These are phyloP conservation scores for Garcileccinum viscosum DNA, from an alignment of 1,284 basidiomycete species.

Conservation along the genomic window DNA sequence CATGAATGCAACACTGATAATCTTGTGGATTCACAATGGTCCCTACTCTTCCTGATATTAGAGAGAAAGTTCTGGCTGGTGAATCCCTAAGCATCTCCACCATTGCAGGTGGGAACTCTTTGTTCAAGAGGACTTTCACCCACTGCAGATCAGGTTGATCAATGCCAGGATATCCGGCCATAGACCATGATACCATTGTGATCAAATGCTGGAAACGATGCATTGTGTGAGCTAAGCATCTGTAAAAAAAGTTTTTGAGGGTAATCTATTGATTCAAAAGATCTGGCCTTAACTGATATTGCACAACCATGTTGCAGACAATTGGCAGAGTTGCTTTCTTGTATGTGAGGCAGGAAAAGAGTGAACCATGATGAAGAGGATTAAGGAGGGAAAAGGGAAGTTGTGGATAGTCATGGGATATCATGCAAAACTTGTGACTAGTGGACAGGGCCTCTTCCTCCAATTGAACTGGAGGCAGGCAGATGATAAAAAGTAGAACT, in stretches of 20 bases:
- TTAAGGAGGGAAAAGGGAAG: slow-evolving; percentile 4
- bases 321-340: background rate
- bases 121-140: background rate
- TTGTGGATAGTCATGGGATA: slow-evolving; percentile 9
- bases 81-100: slow-evolving; percentile 15
- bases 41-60: background rate
- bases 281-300: slow-evolving; percentile 3
- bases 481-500: background rate
- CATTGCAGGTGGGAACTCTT: slow-evolving; percentile 11
- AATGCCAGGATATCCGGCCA: too few species aligned
- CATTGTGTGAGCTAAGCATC: slow-evolving; percentile 4
- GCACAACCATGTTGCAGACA: background rate
- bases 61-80: slow-evolving; percentile 4
- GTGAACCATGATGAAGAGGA: background rate
- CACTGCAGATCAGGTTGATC: too few species aligned
- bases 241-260: slow-evolving; percentile 8
- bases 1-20: background rate
- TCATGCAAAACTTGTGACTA: background rate
- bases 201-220: too few species aligned
- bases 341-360: slow-evolving; percentile 17
- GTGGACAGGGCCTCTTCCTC: background rate
- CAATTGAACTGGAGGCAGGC: background rate
- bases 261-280: slow-evolving; percentile 4
- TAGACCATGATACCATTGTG: too few species aligned
- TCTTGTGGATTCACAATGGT: background rate